Percentiles rank a stretch among this genome's conserved stretches.
phyloP scores from a whole-genome alignment of 2,329 filamentous ascomycete species.

The Aspergillus sp. region DNA sequence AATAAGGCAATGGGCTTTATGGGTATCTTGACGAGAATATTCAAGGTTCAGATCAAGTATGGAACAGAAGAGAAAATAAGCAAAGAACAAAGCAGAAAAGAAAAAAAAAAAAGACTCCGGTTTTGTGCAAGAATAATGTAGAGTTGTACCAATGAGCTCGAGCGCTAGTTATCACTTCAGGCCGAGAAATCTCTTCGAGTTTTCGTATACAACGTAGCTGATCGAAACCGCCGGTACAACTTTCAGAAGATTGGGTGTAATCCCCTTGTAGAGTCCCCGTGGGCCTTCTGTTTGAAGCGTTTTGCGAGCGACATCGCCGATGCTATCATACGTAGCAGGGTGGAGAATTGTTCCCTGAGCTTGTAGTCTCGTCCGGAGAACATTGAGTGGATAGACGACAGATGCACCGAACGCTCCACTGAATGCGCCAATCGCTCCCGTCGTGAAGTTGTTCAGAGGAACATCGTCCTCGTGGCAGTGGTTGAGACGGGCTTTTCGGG shows the following conservation, averaged over 20 bases:
- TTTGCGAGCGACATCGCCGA: slow-evolving; percentile 78
- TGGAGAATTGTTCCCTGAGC: slow-evolving; percentile 93
- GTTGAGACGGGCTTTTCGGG: slow-evolving; percentile 60
- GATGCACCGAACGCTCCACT: slow-evolving; percentile 88
- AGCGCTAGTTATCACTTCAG: slow-evolving; percentile 31
- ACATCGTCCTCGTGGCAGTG: slow-evolving; percentile 79
- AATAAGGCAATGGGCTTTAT: slow-evolving; percentile 15
- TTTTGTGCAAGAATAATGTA: neutral
- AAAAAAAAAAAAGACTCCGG: neutral
- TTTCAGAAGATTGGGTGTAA: slow-evolving; percentile 92
- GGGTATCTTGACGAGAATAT: slow-evolving; percentile 26
- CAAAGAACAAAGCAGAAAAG: neutral
- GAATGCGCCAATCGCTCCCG: slow-evolving; percentile 81
- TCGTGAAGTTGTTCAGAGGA: slow-evolving; percentile 69
- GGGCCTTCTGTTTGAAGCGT: slow-evolving; percentile 78
- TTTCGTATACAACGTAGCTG: slow-evolving; percentile 89
- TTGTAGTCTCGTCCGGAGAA: slow-evolving; percentile 84
- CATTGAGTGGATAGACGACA: slow-evolving; percentile 92
- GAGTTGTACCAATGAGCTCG: neutral
- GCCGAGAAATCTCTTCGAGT: slow-evolving; percentile 66
- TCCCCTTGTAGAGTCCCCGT: slow-evolving; percentile 83
- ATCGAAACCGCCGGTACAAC: slow-evolving; percentile 94
- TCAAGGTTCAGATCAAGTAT: slow-evolving; percentile 11
- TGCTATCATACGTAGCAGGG: slow-evolving; percentile 80
- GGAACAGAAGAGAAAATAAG: slow-evolving; percentile 3